A percentile compares a stretch with the other conserved stretches of the same genome.
phyloP scores from a whole-genome alignment of 352 stramenopile species.

The Globisporangium parvum region DNA sequence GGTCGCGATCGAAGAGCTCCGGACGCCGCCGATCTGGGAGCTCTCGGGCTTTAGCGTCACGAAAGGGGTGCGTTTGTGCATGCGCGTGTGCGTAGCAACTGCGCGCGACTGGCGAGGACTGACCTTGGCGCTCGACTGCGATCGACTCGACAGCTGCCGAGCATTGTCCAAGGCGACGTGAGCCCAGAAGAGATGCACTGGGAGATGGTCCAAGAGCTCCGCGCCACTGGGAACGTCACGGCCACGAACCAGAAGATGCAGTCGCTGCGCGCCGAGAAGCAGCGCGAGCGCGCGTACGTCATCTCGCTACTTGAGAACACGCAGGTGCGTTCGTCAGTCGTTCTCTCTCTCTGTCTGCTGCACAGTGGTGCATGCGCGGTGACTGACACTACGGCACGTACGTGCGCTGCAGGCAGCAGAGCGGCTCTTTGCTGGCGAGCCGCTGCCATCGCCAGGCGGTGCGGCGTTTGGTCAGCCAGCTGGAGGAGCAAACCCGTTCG shows the following conservation, averaged over 20 bases:
- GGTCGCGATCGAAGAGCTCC: slow-evolving; percentile 55
- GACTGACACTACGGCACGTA: neutral
- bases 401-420: slow-evolving; percentile 17
- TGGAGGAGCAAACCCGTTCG: slow-evolving; percentile 10
- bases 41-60: slow-evolving; percentile 60
- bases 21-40: slow-evolving; percentile 40
- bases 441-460: slow-evolving; percentile 14
- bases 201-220: slow-evolving; percentile 58
- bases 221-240: slow-evolving; percentile 28
- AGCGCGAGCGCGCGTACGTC: slow-evolving; percentile 43
- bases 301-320: slow-evolving; percentile 41
- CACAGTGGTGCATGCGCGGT: neutral
- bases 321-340: neutral
- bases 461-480: slow-evolving; percentile 13
- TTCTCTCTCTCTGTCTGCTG: neutral
- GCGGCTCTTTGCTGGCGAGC: slow-evolving; percentile 51
- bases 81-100: slow-evolving; percentile 1
- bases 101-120: no score
- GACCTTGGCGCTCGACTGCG: no score
- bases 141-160: slow-evolving; percentile 31
- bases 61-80: slow-evolving; percentile 42
- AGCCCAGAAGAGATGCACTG: slow-evolving; percentile 57
- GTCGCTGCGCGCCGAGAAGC: slow-evolving; percentile 32
- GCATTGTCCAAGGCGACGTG: slow-evolving; percentile 48
- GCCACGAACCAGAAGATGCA: slow-evolving; percentile 41